phyloP scores from a whole-genome alignment of 371 early-diverging fungal species.

The Mucor sp. region DNA sequence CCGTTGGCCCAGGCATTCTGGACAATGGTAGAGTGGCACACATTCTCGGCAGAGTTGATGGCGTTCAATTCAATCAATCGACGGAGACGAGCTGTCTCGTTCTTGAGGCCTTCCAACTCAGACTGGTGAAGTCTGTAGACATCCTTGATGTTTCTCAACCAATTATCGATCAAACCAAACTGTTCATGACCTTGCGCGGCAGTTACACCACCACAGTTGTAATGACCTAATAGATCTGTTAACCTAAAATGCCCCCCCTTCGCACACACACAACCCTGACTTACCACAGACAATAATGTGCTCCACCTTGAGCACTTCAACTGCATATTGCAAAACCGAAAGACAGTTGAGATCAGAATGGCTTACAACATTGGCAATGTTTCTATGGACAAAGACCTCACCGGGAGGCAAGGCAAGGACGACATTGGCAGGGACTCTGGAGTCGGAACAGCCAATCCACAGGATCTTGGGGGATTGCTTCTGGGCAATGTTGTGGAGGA shows the following conservation, averaged over 20 bases:
- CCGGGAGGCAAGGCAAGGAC: conserved; percentile 72
- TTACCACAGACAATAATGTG: conserved; percentile 90
- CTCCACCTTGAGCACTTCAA: conserved; percentile 88
- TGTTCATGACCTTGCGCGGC: conserved; percentile 68
- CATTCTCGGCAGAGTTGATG: conserved; percentile 70
- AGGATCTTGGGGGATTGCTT: conserved; percentile 87
- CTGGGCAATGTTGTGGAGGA: conserved; percentile 54
- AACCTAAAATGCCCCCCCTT: background rate
- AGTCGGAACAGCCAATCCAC: conserved; percentile 96
- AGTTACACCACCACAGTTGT: conserved; percentile 86
- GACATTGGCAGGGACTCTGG: conserved; percentile 81
- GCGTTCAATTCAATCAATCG: conserved; percentile 78
- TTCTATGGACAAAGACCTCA: conserved; percentile 94
- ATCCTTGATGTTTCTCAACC: conserved; percentile 81
- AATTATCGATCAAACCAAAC: conserved; percentile 83
- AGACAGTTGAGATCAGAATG: conserved; percentile 78
- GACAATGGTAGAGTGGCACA: conserved; percentile 76
- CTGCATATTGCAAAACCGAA: conserved; percentile 93
- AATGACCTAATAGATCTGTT: conserved; percentile 61
- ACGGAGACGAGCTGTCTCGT: conserved; percentile 45
- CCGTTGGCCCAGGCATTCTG: conserved; percentile 84
- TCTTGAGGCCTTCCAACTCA: conserved; percentile 50
- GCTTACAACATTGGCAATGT: conserved; percentile 91
- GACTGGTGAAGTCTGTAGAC: conserved; percentile 62
- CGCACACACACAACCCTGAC: background rate